Percentiles rank a stretch among this genome's conserved stretches.
These are phyloP conservation scores for Lodderomyces elongisporus DNA, from an alignment of 1,139 yeast species.

Conservation along the genomic window DNA sequence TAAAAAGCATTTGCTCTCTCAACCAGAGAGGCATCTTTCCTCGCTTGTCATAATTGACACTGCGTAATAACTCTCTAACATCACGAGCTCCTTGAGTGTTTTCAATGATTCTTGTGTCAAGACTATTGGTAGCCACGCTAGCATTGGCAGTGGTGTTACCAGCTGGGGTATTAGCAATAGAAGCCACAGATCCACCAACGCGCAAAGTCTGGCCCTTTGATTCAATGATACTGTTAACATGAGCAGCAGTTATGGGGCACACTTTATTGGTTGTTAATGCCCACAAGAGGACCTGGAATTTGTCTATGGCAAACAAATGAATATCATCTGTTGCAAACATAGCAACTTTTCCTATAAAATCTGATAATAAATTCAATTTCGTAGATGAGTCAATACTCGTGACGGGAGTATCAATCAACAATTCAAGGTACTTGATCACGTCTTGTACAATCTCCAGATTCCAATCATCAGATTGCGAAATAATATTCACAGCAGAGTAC, in stretches of 20 bases:
- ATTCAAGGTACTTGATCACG: conserved; percentile 25
- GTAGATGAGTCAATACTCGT: conserved; percentile 12
- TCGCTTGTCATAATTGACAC: conserved; percentile 5
- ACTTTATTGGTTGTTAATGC: conserved; percentile 18
- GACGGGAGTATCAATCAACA: conserved; percentile 23
- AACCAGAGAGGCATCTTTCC: conserved; percentile 15
- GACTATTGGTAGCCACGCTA: too few species aligned
- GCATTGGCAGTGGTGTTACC: not conserved
- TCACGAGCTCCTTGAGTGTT: conserved; percentile 31
- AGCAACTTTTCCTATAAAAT: conserved; percentile 24
- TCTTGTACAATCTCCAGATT: conserved; percentile 22
- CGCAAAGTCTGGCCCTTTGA: conserved; percentile 1
- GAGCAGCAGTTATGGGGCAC: conserved; percentile 7
- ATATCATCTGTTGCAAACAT: conserved; percentile 23
- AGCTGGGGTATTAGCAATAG: too few species aligned
- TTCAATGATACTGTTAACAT: conserved; percentile 3
- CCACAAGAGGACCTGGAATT: conserved; percentile 35
- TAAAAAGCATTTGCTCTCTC: conserved; percentile 31
- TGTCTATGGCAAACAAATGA: conserved; percentile 22
- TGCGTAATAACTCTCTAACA: conserved; percentile 22
- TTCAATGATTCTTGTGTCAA: conserved; percentile 9
- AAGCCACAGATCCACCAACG: not conserved
- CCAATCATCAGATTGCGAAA: conserved; percentile 10
- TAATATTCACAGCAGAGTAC: conserved; percentile 19
- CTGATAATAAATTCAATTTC: conserved; percentile 21